Base-by-base conservation (phyloP, 2,329 filamentous ascomycete species). In the Penicillium vulpinum region DNA sequence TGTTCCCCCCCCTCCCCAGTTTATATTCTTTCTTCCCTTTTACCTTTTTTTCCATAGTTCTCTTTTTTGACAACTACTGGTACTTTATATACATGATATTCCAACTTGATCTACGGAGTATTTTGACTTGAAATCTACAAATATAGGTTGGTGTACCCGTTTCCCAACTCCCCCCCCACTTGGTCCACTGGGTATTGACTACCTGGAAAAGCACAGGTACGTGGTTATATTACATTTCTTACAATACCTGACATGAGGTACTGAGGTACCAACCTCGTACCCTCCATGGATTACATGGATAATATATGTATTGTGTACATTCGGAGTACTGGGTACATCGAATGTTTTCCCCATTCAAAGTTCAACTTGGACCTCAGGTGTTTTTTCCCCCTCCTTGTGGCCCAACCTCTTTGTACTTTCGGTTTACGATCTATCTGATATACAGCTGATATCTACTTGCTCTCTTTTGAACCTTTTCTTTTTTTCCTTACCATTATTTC, bases 371-470 rank as follows among this genome's bases (percentile, higher is more conserved):
- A 54, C 43, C 55, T 58, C 39, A 33, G 54, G 40, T 50, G 22
- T 48, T 36, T 50, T 48, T 46, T 46, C 21, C 55, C 39, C 51
- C 58, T 51, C 50, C 53, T 54, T 51, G 33, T 58, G 49, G 51
- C 49, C 57, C 46, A 57, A 56, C 48, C 21, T 56, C 44, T n/a
- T 55, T 40, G 51, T 49, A 56, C 52, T 54, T 49, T n/a, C 56
- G 61, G 51, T 61, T 40, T 59, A 40, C 55, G 58, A 61, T 67
- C 62, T 62, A 60, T 64, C 59, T 61, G 53, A 61, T 63, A 36
- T 29, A 56, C 51, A 39, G 57, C 59, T 50, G 46, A 56, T 48
- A 44, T n/a, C n/a, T n/a, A n/a, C n/a, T n/a, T n/a, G n/a, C 54
- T 51, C 28, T 39, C 15, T 40, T 33, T 54, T 13, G 18, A 31